Conservation (phyloP, 768 basidiomycete species). For the Pleurotus sapidus region DNA sequence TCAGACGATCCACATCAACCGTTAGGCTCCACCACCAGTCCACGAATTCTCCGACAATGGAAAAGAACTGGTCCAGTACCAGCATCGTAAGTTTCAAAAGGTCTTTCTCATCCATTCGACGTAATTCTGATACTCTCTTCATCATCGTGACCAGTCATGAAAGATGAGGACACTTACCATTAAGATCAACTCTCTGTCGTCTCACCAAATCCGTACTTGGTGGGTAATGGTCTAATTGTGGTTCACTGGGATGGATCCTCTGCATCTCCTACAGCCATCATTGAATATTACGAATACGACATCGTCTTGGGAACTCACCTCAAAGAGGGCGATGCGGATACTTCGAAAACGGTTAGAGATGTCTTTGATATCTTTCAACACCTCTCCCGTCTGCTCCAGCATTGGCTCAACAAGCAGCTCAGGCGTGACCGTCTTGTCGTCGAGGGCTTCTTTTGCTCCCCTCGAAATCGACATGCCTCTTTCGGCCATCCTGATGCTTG, state of each 20-base stretch:
- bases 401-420: neutral
- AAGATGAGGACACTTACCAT: too few species aligned
- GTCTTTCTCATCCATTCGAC: neutral
- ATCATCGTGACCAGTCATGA: neutral
- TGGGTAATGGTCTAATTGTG: too few species aligned
- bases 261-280: neutral
- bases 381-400: neutral
- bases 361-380: neutral
- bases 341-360: neutral
- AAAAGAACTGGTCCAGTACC: neutral
- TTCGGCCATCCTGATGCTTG: neutral
- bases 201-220: too few species aligned
- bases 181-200: too few species aligned
- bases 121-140: neutral
- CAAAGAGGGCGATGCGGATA: neutral
- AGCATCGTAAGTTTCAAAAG: neutral
- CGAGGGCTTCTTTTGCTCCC: neutral
- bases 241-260: neutral
- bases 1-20: constrained; percentile 4
- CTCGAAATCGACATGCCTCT: constrained; percentile 1
- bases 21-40: neutral
- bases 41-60: neutral
- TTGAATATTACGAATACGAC: neutral
- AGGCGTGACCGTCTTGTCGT: neutral
- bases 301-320: neutral